These are phyloP conservation scores for Mortierella sp. DNA, from an alignment of 371 early-diverging fungal genomes.

Conservation along the genomic window DNA sequence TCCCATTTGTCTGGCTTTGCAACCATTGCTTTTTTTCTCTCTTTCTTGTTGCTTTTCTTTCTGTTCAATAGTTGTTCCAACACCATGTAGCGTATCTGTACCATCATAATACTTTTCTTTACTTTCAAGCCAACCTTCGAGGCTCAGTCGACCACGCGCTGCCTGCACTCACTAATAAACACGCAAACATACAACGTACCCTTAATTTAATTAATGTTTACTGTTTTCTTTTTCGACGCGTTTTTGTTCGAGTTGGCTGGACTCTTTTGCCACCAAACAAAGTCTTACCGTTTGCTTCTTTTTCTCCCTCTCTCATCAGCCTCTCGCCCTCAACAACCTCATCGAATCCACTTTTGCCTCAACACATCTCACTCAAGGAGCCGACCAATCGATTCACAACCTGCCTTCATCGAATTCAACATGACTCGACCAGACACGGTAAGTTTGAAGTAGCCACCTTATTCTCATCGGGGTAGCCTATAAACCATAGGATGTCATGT, in stretches of 20 bases:
- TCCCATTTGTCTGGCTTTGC: background rate
- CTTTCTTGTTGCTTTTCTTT: background rate
- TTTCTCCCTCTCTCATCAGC: background rate
- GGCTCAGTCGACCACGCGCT: background rate
- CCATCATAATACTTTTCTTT: background rate
- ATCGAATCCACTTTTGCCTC: background rate
- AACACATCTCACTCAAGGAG: background rate
- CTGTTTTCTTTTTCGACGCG: conserved; percentile 17
- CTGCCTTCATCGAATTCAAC: background rate
- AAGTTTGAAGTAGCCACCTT: background rate
- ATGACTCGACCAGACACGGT: background rate
- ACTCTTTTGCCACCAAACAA: conserved; percentile 32
- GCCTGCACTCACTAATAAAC: background rate
- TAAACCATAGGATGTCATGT: background rate
- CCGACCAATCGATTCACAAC: background rate
- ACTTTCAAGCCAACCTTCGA: background rate
- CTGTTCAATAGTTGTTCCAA: conserved; percentile 15
- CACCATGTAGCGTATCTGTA: conserved; percentile 21
- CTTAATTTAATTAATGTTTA: conserved; percentile 26
- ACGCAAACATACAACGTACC: conserved; percentile 3
- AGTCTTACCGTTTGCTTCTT: background rate
- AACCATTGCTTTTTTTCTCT: conserved; percentile 7
- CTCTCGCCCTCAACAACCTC: background rate
- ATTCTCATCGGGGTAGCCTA: background rate
- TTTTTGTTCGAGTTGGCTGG: background rate